These are phyloP conservation scores for Psidium guajava DNA, from an alignment of 345 rosid species.

Conservation along the genomic window DNA sequence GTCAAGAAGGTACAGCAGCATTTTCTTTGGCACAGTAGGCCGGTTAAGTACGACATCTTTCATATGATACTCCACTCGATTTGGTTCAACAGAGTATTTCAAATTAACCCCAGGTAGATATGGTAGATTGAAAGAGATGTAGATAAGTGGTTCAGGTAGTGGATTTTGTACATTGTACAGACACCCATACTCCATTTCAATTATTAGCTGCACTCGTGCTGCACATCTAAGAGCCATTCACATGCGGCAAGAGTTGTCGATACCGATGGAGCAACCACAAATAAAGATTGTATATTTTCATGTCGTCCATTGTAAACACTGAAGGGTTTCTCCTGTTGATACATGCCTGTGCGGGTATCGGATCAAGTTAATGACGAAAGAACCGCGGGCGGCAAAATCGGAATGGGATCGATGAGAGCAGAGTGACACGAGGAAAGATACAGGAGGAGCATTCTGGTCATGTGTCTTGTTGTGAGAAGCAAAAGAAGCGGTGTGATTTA, in stretches of 20 bases:
- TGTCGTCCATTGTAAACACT: background rate
- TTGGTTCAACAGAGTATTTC: slow-evolving; percentile 82
- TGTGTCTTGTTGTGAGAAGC: background rate
- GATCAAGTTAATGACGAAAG: background rate
- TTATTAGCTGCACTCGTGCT: background rate
- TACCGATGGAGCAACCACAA: background rate
- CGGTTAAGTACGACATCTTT: slow-evolving; percentile 71
- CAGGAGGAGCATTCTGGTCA: background rate
- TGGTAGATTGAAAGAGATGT: background rate
- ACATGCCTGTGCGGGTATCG: background rate
- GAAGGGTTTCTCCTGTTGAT: background rate
- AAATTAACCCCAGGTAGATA: slow-evolving; percentile 17
- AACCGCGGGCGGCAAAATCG: background rate
- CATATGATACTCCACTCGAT: slow-evolving; percentile 92
- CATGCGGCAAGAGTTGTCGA: background rate
- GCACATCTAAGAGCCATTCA: background rate
- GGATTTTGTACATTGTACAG: background rate
- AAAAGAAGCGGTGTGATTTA: background rate
- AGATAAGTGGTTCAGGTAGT: background rate
- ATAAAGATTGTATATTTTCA: background rate
- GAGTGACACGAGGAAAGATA: background rate
- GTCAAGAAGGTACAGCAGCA: slow-evolving; percentile 81
- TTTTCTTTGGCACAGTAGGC: slow-evolving; percentile 85
- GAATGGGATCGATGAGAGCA: background rate
- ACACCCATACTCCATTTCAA: background rate